Evolutionary conservation across 345 rosid species (phyloP).

Genomic region (Murraya koenigii): DNA sequence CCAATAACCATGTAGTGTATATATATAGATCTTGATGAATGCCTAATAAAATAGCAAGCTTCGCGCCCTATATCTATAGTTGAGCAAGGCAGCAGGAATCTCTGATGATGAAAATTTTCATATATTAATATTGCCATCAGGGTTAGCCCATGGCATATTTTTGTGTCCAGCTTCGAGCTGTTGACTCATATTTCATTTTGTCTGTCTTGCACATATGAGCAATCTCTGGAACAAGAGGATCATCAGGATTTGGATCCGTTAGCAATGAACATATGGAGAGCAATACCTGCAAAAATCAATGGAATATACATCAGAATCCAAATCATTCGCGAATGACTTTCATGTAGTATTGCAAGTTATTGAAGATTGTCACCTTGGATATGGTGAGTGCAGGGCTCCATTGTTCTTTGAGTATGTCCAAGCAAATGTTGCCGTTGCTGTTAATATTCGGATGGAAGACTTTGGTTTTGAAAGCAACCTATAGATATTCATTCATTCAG

Average conservation of each 20-base stretch:
- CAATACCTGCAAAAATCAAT: slow-evolving; percentile 36
- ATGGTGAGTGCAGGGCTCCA: slow-evolving; percentile 79
- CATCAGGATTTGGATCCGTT: slow-evolving; percentile 66
- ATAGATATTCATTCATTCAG: slow-evolving; percentile 14
- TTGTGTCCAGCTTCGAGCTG: slow-evolving; percentile 67
- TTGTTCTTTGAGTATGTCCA: slow-evolving; percentile 68
- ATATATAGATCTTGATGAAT: background rate
- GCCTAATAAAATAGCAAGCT: background rate
- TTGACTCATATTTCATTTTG: slow-evolving; percentile 52
- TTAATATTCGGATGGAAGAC: slow-evolving; percentile 70
- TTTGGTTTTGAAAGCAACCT: slow-evolving; percentile 64
- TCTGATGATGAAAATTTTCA: background rate
- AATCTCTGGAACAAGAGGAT: slow-evolving; percentile 65
- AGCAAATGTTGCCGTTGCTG: slow-evolving; percentile 59
- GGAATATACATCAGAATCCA: background rate
- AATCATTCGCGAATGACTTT: background rate
- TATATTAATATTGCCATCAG: background rate
- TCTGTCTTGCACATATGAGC: slow-evolving; percentile 57
- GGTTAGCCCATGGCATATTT: slow-evolving; percentile 59
- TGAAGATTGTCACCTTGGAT: slow-evolving; percentile 43
- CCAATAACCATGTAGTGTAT: too few relatives aligned
- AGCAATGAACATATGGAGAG: slow-evolving; percentile 69
- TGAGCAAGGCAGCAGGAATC: background rate
- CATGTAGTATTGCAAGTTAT: background rate
- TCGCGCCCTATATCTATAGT: background rate